Evolutionary conservation across 129 eudicot genomes (phyloP), one percentile per base, ranked within the genome.

Genomic region (Arctium lappa): DNA sequence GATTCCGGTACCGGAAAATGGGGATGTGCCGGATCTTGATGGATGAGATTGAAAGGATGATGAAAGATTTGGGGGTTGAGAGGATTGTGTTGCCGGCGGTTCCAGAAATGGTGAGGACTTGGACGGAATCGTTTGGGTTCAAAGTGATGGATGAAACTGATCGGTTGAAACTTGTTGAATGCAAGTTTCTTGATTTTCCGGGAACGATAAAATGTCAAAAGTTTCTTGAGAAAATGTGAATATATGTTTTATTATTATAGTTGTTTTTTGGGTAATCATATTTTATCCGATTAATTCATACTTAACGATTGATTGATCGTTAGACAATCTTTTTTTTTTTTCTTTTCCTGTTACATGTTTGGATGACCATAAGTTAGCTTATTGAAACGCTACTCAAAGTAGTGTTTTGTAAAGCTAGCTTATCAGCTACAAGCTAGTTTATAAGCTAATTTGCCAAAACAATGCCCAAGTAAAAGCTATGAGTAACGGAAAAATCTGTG

Each of bases 11-110:
- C 81, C 90, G 95, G 22, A 85, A 92, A 78, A 88, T 16, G 18
- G 99, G 99, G 31, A 89, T 93, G 98, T 95, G 98, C 73, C 88
- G 92, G 18, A 69, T 93, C 34, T 77, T 95, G 85, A 89, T 95
- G 89, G 63, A 84, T 30, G 92, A 89, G 88, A 79, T 95, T 3
- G 98, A 91, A 75, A 79, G 87, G 93, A 89, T 78, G 69, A 81
- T 95, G 50, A n/a, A 69, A 34, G 89, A 87, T 16, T 75, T 95
- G 11, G 98, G 99, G 72, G 90, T 95, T 6, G 97, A 91, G 87
- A 89, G 85, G 85, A 78, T 93, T 30, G 92, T 95, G 66, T 86
- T 95, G 86, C 97, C 99, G 30, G 92, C 98, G 13, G 89, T 84
- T 53, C 88, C 91, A 12, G 84, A 73, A 33, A 91, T 82, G 73